These are phyloP conservation scores for Stellera chamaejasme DNA, from an alignment of 345 rosid genomes.

Conservation along the genomic window DNA sequence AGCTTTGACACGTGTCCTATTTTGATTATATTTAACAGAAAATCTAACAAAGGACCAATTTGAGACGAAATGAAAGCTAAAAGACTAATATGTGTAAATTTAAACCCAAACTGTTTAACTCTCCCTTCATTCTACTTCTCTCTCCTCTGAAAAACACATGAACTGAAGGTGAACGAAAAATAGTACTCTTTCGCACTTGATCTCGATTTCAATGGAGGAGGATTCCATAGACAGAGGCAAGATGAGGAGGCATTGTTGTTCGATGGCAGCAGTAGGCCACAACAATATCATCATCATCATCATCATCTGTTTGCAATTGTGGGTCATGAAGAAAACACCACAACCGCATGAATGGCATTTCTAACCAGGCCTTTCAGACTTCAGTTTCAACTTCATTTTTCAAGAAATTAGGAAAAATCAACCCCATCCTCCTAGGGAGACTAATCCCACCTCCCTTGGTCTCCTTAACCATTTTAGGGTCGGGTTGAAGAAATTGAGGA, in stretches of 20 bases:
- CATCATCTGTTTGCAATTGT: conserved; percentile 7
- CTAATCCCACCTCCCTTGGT: conserved; percentile 14
- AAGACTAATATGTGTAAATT: too few relatives aligned
- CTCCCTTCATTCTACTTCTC: too few relatives aligned
- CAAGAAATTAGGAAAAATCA: conserved; percentile 6
- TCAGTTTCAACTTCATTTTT: conserved; percentile 10
- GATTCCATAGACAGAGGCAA: conserved; percentile 4
- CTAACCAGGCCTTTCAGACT: conserved; percentile 13
- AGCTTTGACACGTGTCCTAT: too few relatives aligned
- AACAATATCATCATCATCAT: too few relatives aligned
- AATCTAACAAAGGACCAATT: too few relatives aligned
- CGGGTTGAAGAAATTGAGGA: conserved; percentile 23
- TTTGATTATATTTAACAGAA: too few relatives aligned
- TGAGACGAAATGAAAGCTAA: too few relatives aligned
- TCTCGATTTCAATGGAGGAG: conserved; percentile 23
- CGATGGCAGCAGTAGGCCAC: conserved; percentile 8
- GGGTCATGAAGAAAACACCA: conserved; percentile 1
- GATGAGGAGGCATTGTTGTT: conserved; percentile 7
- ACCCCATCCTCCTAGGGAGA: conserved; percentile 13
- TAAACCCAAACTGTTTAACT: too few relatives aligned
- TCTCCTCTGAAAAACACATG: too few relatives aligned
- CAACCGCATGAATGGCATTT: conserved; percentile 7
- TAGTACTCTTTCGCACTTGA: conserved; percentile 20
- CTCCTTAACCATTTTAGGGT: conserved; percentile 33
- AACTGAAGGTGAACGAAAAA: conserved; percentile 22